Conservation (phyloP, 805 yeast genomes). For the Danielozyma ontarioensis region DNA sequence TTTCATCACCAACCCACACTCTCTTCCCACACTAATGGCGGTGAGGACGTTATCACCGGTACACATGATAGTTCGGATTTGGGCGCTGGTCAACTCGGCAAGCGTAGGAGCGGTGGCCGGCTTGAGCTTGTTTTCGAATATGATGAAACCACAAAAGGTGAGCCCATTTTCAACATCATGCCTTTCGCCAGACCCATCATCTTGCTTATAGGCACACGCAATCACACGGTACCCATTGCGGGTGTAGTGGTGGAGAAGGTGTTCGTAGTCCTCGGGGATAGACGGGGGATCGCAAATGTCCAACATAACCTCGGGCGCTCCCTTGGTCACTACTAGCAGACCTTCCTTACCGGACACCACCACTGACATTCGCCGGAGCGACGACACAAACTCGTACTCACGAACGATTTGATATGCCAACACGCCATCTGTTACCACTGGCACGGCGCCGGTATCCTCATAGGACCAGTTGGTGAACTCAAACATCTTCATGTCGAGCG, state of each 20-base stretch:
- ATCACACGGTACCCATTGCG: slow-evolving; percentile 93
- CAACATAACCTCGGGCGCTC: slow-evolving; percentile 93
- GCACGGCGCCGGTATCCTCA: slow-evolving; percentile 18
- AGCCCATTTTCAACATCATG: slow-evolving; percentile 65
- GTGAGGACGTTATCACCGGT: slow-evolving; percentile 96
- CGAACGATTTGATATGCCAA: slow-evolving; percentile 28
- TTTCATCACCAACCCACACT: slow-evolving; percentile 62
- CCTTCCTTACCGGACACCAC: slow-evolving; percentile 32
- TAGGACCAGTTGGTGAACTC: slow-evolving; percentile 77
- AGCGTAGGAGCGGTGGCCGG: slow-evolving; percentile 60
- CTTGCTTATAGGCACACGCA: slow-evolving; percentile 76
- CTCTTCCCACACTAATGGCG: slow-evolving; percentile 88
- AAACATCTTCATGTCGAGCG: slow-evolving; percentile 90
- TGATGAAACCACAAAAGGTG: slow-evolving; percentile 78
- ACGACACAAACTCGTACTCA: slow-evolving; percentile 80
- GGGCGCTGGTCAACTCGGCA: slow-evolving; percentile 55
- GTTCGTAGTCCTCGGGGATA: slow-evolving; percentile 71
- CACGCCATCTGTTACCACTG: slow-evolving; percentile 9
- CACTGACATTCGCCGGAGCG: slow-evolving; percentile 87
- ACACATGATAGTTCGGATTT: slow-evolving; percentile 86
- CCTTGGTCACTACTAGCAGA: slow-evolving; percentile 59
- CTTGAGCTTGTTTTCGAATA: slow-evolving; percentile 89
- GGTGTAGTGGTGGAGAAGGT: slow-evolving; percentile 75
- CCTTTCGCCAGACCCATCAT: slow-evolving; percentile 37
- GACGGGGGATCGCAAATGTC: slow-evolving; percentile 68